Evolutionary conservation across 805 yeast genomes (phyloP), one percentile per base, ranked within the genome.

Genomic region (Candida saitoana): DNA sequence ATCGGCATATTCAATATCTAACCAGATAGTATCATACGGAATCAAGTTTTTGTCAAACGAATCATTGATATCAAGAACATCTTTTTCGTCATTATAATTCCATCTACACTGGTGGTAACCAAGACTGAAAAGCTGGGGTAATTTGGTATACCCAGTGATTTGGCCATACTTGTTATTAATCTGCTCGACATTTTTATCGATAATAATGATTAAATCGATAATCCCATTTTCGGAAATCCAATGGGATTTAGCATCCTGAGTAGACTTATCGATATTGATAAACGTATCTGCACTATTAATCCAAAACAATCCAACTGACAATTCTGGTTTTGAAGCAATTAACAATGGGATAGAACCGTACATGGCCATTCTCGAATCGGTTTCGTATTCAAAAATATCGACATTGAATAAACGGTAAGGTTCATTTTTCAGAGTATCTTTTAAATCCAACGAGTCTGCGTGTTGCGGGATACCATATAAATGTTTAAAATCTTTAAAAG

Each of bases 401-500:
- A 90, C 97, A 52, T 93, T 91, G 70, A 67, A 93, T 34, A 93
- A 67, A 35, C 99, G 73, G 61, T 93, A 93, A 2, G 98, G 98
- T 37, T 55, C 45, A 1, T 66, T 43, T 9, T 50, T 56, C 0
- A 66, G 51, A 0, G 98, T 90, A 49, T 86, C 91, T 42, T 80
- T 79, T 49, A 93, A 67, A 15, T 82, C 71, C 38, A 93, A 63
- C 1, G 84, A 68, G 51, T 87, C 96, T 0, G 98, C 91, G 56
- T 93, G 99, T 61, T 93, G 99, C 0, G 99, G 98, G 34, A 93
- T 84, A n/a, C 99, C 99, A 59, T 78, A 93, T 1, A 87, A 85
- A 53, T 83, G 73, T 4, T 68, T 58, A 50, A 72, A 82, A 1
- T 79, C 81, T 2, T 63, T 56, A 49, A 93, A 82, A 0, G 78